Conservation (phyloP, 495 filamentous ascomycete genomes). For the Bacidia gigantensis region DNA sequence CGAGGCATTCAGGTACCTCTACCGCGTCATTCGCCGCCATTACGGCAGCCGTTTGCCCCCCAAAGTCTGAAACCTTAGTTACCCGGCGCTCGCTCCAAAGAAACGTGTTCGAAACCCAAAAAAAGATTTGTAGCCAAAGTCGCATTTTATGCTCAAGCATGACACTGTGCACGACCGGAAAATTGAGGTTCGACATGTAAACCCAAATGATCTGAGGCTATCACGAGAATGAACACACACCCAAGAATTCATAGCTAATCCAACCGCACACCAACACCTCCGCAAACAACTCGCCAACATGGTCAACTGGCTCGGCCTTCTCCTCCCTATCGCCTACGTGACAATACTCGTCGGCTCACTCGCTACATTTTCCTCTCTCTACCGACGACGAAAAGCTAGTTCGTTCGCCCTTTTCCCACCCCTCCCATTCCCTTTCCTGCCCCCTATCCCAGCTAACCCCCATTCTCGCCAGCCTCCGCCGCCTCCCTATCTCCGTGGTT, state of each 20-base stretch:
- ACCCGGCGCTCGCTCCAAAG: background rate
- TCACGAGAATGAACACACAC: background rate
- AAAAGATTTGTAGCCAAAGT: background rate
- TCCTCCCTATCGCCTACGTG: conserved; percentile 76
- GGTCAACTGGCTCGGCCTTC: conserved; percentile 70
- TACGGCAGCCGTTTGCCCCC: background rate
- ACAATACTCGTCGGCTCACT: conserved; percentile 74
- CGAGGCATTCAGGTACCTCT: background rate
- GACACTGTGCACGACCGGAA: too few species aligned
- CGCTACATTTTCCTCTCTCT: conserved; percentile 79
- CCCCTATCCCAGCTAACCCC: conserved; percentile 12
- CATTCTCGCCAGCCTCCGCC: conserved; percentile 43
- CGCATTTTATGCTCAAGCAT: too few species aligned
- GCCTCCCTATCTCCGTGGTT: conserved; percentile 87
- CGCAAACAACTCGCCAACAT: conserved; percentile 19
- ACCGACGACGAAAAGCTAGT: conserved; percentile 87
- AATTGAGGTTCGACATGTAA: too few species aligned
- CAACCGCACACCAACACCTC: background rate
- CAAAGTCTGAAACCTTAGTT: too few species aligned
- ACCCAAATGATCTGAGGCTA: too few species aligned
- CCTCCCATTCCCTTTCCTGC: background rate
- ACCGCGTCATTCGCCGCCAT: background rate
- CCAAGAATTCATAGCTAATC: background rate
- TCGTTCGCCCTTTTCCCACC: conserved; percentile 23
- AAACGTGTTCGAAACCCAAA: background rate